phyloP scores from a whole-genome alignment of 495 filamentous ascomycete genomes.

The Neurospora intermedia region DNA sequence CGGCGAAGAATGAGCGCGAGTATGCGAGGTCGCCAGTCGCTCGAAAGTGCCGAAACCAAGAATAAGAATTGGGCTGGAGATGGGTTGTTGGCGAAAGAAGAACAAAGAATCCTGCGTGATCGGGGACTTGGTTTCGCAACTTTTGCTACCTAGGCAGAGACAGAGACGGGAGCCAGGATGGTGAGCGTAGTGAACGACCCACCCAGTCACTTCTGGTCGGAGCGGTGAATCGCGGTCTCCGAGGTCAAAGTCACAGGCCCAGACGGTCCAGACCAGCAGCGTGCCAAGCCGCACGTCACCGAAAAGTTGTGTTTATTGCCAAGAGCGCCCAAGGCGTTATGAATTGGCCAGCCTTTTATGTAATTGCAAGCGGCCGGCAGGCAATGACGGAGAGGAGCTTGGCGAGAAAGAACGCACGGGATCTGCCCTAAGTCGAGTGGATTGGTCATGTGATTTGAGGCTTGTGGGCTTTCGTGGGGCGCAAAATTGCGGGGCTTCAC shows the following conservation, averaged over 20 bases:
- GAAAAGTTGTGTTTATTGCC: neutral
- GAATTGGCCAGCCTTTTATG: neutral
- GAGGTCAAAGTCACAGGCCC: neutral
- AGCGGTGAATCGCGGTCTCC: neutral
- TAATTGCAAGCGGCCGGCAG: neutral
- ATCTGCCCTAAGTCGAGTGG: slow-evolving; percentile 18
- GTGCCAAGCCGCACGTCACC: neutral
- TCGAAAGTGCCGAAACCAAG: neutral
- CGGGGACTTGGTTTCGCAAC: neutral
- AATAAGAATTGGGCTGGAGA: neutral
- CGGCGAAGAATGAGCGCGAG: neutral
- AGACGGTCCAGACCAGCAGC: neutral
- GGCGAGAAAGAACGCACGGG: slow-evolving; percentile 1
- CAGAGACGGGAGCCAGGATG: neutral
- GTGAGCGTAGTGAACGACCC: neutral
- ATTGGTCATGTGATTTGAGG: slow-evolving; percentile 16
- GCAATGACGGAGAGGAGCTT: neutral
- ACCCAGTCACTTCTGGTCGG: neutral
- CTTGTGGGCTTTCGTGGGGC: slow-evolving; percentile 11
- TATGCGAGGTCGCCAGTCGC: neutral
- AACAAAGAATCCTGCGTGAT: slow-evolving; percentile 15
- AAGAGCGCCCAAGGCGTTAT: neutral
- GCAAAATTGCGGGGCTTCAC: slow-evolving; percentile 17
- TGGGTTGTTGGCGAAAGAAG: slow-evolving; percentile 5
- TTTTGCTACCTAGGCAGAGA: neutral